Percentiles rank a stretch among this genome's conserved stretches.
Conservation (phyloP, 1,284 basidiomycete genomes). For the Hortiboletus rubellus region DNA sequence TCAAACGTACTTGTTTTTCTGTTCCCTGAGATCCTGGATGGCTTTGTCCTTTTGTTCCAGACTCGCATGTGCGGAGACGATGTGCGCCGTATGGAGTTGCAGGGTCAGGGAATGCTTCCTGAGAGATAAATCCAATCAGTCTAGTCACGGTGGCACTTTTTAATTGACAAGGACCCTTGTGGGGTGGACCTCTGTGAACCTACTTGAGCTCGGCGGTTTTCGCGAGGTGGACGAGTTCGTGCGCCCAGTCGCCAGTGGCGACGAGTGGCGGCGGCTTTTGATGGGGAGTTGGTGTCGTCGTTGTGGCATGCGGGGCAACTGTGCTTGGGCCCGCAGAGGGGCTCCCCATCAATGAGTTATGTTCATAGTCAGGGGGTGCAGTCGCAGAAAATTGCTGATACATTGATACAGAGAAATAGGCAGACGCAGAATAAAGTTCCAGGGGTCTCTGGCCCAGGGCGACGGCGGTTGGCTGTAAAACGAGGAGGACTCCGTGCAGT, state of each 20-base stretch:
- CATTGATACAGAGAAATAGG: conserved; percentile 33
- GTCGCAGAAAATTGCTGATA: conserved; percentile 41
- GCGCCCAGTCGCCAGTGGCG: conserved; percentile 79
- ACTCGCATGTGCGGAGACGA: conserved; percentile 73
- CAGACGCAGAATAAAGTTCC: conserved; percentile 26
- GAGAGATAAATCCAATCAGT: conserved; percentile 13
- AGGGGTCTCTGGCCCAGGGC: conserved; percentile 26
- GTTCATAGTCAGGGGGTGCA: conserved; percentile 37
- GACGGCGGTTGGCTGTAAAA: conserved; percentile 1
- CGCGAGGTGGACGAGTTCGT: conserved; percentile 76
- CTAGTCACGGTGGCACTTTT: conserved; percentile 1
- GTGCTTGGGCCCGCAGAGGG: conserved; percentile 37
- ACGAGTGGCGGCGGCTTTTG: conserved; percentile 49
- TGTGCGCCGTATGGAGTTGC: conserved; percentile 82
- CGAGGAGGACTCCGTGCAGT: conserved; percentile 31
- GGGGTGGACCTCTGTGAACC: conserved; percentile 10
- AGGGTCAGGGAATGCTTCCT: conserved; percentile 80
- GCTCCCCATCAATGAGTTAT: conserved; percentile 33
- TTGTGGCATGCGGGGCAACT: conserved; percentile 36
- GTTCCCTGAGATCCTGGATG: conserved; percentile 75
- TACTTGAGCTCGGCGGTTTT: conserved; percentile 83
- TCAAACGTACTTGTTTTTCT: conserved; percentile 68
- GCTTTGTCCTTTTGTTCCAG: conserved; percentile 73
- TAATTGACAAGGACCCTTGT: neutral
- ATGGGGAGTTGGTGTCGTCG: conserved; percentile 22